Evolutionary conservation across 257 asterid species (phyloP).

Genomic region (Petunia axillaris): DNA sequence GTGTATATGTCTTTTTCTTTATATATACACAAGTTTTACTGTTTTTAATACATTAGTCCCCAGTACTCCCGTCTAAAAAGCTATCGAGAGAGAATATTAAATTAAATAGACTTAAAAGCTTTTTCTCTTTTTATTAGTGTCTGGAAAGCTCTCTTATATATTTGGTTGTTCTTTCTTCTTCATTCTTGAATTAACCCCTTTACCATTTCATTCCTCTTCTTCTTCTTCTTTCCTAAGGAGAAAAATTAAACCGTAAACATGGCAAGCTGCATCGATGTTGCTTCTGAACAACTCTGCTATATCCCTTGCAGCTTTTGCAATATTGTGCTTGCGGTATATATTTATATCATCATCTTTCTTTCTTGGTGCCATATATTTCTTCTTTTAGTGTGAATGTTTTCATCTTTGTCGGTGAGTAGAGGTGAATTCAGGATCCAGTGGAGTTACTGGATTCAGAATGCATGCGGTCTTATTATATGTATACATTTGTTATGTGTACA

Average conservation of each 20-base stretch:
- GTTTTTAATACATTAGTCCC: constrained; percentile 33
- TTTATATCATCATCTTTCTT: not conserved
- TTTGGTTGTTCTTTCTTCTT: constrained; percentile 18
- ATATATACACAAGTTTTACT: constrained; percentile 33
- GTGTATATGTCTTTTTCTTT: constrained; percentile 32
- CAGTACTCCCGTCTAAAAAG: constrained; percentile 32
- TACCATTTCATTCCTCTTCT: constrained; percentile 14
- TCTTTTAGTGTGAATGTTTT: not conserved
- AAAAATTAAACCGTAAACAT: constrained; percentile 24
- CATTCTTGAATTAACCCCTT: constrained; percentile 6
- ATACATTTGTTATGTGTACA: not conserved
- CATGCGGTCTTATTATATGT: not conserved
- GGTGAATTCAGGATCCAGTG: not conserved
- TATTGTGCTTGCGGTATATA: constrained; percentile 85
- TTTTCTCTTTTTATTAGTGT: not conserved
- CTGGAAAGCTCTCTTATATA: not conserved
- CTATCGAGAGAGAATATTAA: constrained; percentile 27
- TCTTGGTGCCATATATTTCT: not conserved
- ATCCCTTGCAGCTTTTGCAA: constrained; percentile 94
- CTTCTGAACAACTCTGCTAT: constrained; percentile 77
- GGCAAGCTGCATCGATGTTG: constrained; percentile 54
- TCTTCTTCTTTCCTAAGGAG: not conserved
- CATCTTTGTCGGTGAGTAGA: not conserved
- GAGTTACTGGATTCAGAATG: not conserved
- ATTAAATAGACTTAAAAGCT: not conserved